phyloP scores from a whole-genome alignment of 2,329 filamentous ascomycete genomes.

The Exophiala bonariae region DNA sequence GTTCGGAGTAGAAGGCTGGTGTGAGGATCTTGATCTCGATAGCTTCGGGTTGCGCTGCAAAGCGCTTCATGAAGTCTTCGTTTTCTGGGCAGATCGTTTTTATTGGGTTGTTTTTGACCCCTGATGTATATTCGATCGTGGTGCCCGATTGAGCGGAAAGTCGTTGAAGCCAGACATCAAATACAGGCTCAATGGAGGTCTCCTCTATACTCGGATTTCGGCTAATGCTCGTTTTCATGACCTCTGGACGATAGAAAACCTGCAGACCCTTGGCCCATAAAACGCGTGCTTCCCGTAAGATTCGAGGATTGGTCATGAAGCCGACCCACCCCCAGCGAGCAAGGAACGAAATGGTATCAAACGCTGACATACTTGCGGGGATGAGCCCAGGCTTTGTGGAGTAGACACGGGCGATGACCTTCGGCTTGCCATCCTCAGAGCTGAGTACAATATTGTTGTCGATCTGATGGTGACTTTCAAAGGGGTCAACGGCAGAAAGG shows the following conservation, averaged over 20 bases:
- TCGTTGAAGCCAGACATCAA: conserved; percentile 6
- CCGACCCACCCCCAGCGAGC: conserved; percentile 22
- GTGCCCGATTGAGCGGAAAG: not conserved
- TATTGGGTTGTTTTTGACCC: not conserved
- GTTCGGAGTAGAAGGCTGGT: conserved; percentile 19
- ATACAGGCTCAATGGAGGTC: conserved; percentile 13
- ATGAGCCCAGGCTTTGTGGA: conserved; percentile 6
- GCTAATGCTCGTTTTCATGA: conserved; percentile 15
- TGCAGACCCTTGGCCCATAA: conserved; percentile 19
- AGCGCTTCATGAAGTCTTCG: not conserved
- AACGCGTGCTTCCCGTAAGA: conserved; percentile 17
- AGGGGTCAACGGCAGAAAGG: conserved; percentile 50
- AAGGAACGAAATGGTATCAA: conserved; percentile 10
- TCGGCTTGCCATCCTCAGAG: conserved; percentile 12
- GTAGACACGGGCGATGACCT: conserved; percentile 20
- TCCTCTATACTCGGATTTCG: conserved; percentile 16
- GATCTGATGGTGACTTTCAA: conserved; percentile 35
- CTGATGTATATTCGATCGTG: conserved; percentile 11
- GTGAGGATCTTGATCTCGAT: conserved; percentile 15
- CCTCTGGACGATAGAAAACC: conserved; percentile 22
- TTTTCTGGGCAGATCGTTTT: not conserved
- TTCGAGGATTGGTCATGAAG: conserved; percentile 20
- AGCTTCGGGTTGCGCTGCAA: not conserved
- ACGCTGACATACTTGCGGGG: conserved; percentile 3
- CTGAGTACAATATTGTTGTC: conserved; percentile 22